Evolutionary conservation across 805 yeast genomes (phyloP), one percentile per base, ranked within the genome.

Genomic region (Clavispora fructus): DNA sequence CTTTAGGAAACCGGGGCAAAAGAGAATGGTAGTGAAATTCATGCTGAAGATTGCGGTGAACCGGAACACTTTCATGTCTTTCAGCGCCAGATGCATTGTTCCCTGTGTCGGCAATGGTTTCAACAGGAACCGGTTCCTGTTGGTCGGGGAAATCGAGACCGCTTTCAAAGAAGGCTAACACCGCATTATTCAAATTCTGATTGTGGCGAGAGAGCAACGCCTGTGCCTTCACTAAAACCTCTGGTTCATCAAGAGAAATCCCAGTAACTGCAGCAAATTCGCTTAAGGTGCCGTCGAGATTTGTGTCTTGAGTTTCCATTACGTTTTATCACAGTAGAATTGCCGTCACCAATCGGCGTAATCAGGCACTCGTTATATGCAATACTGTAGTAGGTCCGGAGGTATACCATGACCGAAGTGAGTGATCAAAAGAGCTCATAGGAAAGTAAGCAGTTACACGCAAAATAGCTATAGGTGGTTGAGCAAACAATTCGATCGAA

Each of bases 131-230:
- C 6, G 48, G 38, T n/a, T 47, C 46, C 29, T 42, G 51, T 6
- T 30, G 28, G 27, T 38, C 43, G 12, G 56, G 54, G n/a, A 58
- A 37, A 1, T 62, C 67, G 46, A 71, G 66, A n/a, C 73, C 72
- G 5, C 55, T 46, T 54, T 85, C 91, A 57, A 82, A 82, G 59
- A 73, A 85, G 42, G 79, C 71, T 4, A 83, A 75, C 29, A 83
- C 62, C 1, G 89, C 80, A 38, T 74, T 68, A 54, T 83, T 87
- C 42, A 85, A 57, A 55, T 82, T 75, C 82, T 82, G 82, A 41
- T 79, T 40, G 41, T 52, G 48, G 33, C 47, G 46, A 4, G 47
- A 12, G 10, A 54, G 54, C n/a, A 54, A 42, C 9, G 53, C 48
- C 12, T 47, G 39, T 4, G 53, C 53, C 19, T 48, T 54, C 10